Evolutionary conservation across 2,329 filamentous ascomycete genomes (phyloP), one percentile per base, ranked within the genome.

Genomic region (Hypoxylon sp.): DNA sequence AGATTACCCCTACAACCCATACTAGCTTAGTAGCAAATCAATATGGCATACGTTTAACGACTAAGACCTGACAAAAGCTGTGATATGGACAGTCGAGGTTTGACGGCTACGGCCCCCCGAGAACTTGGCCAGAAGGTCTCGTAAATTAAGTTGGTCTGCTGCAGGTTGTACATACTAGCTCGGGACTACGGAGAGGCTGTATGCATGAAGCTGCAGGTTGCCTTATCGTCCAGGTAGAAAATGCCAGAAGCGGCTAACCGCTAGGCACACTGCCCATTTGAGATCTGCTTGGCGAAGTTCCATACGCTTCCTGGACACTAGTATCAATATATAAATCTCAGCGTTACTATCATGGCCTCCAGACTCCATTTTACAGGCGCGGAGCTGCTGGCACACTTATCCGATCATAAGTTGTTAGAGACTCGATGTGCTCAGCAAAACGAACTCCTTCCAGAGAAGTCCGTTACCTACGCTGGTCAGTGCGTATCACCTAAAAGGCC

Each of bases 131-230:
- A 62, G 27, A 19, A 14, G 45, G 45, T 11, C 14, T 21, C 8
- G 27, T 27, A 30, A 21, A 30, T 37, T 45, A 51, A 47, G n/a
- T 39, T 43, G 43, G 46, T 27, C 9, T 48, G 23, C 29, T 14
- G 19, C 5, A 29, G 14, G 21, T 30, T 61, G 58, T 58, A 50
- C 52, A 67, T 51, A 27, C 25, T 23, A 37, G 23, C 61, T 69
- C 16, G 52, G 52, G 32, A 59, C 52, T 60, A 51, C 30, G 50
- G 58, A 45, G 65, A 71, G 69, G 69, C 63, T 67, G 52, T 65
- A 69, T 72, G 58, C 64, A 56, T 63, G 39, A 47, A 56, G 34
- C 59, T 73, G 71, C 68, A 71, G 53, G 57, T 29, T 61, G 63
- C 67, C 70, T 71, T 54, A 45, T n/a, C n/a, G n/a, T n/a, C 55